Base-by-base conservation (phyloP, 2,329 filamentous ascomycete species). In the Ophiosphaerella narmari region DNA sequence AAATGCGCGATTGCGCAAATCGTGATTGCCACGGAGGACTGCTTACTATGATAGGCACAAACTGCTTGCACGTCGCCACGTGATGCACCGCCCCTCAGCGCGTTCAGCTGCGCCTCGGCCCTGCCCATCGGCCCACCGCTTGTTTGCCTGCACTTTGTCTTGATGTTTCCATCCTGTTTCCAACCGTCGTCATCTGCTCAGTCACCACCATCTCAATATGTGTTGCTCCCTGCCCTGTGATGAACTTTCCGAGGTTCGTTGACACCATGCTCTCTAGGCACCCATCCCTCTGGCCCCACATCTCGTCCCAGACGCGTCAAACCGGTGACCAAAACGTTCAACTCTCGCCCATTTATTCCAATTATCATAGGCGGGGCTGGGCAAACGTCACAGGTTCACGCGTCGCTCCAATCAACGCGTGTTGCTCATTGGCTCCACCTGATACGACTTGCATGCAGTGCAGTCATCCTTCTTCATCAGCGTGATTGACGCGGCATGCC, bases 301-400 rank as follows among this genome's bases (percentile, higher is more conserved):
- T 42, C 43, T 31, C 44, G 54, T 45, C 64, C 58, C 31, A 34
- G 39, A 33, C 8, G 16, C 24, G 36, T 16, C 36, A 53, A 48
- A 56, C 64, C 59, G 63, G 63, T 68, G 62, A 66, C 65, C 45
- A 50, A 46, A 36, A 38, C 39, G 49, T 61, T 66, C 57, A 56
- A 60, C 49, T 50, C 18, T 18, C 39, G 38, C 45, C 39, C 35
- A 39, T 13, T 52, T 1, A 43, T 45, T 24, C 44, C 26, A 44
- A 48, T 35, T 50, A 55, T 58, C 59, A 55, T 54, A 60, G 65
- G 62, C 66, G 68, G 55, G 53, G 41, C 45, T 14, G 21, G 46
- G 37, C 43, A 33, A 43, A 55, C 50, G 52, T 60, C 55, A 58
- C 52, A 52, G 45, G 55, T 43, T 50, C 43, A 46, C 52, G 52